Conservation (phyloP, 768 basidiomycete species). For the Pisolithus microcarpus region DNA sequence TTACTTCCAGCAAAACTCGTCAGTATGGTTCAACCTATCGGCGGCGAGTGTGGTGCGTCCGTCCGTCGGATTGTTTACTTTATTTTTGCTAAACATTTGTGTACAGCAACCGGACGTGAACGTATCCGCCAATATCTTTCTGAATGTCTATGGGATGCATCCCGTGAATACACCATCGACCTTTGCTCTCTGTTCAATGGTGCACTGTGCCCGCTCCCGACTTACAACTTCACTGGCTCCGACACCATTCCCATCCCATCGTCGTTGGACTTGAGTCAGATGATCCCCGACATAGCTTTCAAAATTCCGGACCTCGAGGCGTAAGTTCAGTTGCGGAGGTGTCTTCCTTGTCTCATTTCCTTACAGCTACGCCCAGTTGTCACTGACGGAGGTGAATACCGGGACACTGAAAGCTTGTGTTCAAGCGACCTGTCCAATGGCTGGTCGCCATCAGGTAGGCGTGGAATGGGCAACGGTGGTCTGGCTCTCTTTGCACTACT, state of each 20-base stretch:
- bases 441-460: constrained; percentile 63
- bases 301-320: constrained; percentile 88
- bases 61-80: not conserved
- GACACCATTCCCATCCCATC: constrained; percentile 60
- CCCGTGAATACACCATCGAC: constrained; percentile 81
- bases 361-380: constrained; percentile 59
- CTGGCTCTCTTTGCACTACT: constrained; percentile 54
- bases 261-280: constrained; percentile 45
- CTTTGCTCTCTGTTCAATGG: constrained; percentile 75
- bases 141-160: constrained; percentile 84
- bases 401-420: constrained; percentile 80
- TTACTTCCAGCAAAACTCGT: constrained; percentile 64
- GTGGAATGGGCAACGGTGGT: constrained; percentile 72
- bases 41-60: constrained; percentile 77
- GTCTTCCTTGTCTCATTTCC: constrained; percentile 2
- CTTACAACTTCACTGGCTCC: constrained; percentile 83
- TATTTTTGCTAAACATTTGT: constrained; percentile 12
- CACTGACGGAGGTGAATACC: constrained; percentile 60
- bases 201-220: constrained; percentile 73
- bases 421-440: constrained; percentile 92
- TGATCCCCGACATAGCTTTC: constrained; percentile 77
- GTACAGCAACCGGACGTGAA: constrained; percentile 64
- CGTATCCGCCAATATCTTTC: constrained; percentile 72
- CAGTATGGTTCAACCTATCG: constrained; percentile 77
- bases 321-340: constrained; percentile 7